phyloP scores from a whole-genome alignment of 2,329 filamentous ascomycete species.

The Parastagonospora avenae region DNA sequence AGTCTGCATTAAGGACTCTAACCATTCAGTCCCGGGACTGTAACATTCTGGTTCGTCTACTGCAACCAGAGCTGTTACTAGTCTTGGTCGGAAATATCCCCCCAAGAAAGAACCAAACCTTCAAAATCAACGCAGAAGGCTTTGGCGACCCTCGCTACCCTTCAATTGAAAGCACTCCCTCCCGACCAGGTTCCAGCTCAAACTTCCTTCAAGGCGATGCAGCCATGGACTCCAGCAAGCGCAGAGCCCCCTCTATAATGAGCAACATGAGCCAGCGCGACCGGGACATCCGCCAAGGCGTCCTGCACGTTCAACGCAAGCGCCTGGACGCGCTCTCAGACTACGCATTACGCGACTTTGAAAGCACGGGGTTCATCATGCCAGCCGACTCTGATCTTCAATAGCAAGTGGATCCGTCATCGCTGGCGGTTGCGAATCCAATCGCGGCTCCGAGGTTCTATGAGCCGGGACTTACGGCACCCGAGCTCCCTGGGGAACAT shows the following conservation, averaged over 20 bases:
- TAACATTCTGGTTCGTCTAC: constrained; percentile 53
- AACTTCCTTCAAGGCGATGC: constrained; percentile 9
- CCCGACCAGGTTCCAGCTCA: constrained; percentile 10
- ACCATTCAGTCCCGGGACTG: constrained; percentile 53
- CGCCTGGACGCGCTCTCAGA: constrained; percentile 54
- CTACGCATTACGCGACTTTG: constrained; percentile 52
- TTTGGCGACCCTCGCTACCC: constrained; percentile 49
- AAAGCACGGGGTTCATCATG: constrained; percentile 54
- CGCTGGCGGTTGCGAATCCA: too few species aligned
- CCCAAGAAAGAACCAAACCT: constrained; percentile 44
- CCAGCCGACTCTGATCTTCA: constrained; percentile 49
- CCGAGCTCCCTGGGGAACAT: too few species aligned
- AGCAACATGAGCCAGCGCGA: constrained; percentile 47
- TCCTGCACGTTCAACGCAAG: constrained; percentile 55
- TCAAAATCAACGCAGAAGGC: constrained; percentile 53
- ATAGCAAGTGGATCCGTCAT: constrained; percentile 3
- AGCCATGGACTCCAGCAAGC: constrained; percentile 12
- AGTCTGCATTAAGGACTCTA: constrained; percentile 48
- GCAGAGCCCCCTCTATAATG: constrained; percentile 37
- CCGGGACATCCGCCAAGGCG: constrained; percentile 44
- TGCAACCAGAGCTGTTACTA: constrained; percentile 54
- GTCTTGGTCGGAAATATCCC: constrained; percentile 56
- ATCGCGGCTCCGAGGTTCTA: too few species aligned
- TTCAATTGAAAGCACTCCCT: constrained; percentile 10
- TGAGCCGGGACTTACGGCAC: too few species aligned